A percentile compares a stretch with the other conserved stretches of the same genome.
Conservation (phyloP, 495 filamentous ascomycete species). For the Choiromyces venosus region DNA sequence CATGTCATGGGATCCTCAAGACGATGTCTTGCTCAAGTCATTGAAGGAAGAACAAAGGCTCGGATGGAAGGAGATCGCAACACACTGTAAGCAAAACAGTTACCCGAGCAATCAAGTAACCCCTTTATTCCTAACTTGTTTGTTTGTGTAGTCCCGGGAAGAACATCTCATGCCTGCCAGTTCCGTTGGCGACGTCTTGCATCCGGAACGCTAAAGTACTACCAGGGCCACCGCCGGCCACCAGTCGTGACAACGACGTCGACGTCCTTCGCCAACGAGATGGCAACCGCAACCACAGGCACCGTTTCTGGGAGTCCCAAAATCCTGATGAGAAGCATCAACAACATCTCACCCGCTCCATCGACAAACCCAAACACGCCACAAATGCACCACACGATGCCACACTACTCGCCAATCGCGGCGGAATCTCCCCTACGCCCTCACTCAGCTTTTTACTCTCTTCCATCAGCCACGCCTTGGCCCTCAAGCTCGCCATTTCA, state of each 20-base stretch:
- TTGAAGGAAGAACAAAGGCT: constrained; percentile 43
- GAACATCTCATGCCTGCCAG: constrained; percentile 42
- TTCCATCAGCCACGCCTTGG: background rate
- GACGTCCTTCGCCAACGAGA: constrained; percentile 41
- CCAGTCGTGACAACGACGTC: constrained; percentile 42
- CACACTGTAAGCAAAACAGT: constrained; percentile 36
- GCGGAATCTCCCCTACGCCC: constrained; percentile 37
- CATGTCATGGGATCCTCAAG: constrained; percentile 43
- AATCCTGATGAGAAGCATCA: constrained; percentile 37
- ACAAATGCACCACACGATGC: constrained; percentile 36
- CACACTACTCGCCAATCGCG: constrained; percentile 33
- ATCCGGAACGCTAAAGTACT: constrained; percentile 42
- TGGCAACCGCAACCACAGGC: constrained; percentile 40
- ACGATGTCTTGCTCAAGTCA: constrained; percentile 41
- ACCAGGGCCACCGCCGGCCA: constrained; percentile 42
- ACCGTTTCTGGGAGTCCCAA: constrained; percentile 35
- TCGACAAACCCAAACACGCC: constrained; percentile 38
- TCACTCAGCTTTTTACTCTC: constrained; percentile 6
- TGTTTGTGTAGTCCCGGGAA: constrained; percentile 29
- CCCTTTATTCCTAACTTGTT: constrained; percentile 24
- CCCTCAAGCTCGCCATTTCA: constrained; percentile 10
- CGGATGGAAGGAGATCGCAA: constrained; percentile 43
- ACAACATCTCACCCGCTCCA: constrained; percentile 35
- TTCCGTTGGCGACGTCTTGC: constrained; percentile 43
- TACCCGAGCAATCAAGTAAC: background rate